Conservation (phyloP, 805 yeast species). For the Kodamaea restingae region DNA sequence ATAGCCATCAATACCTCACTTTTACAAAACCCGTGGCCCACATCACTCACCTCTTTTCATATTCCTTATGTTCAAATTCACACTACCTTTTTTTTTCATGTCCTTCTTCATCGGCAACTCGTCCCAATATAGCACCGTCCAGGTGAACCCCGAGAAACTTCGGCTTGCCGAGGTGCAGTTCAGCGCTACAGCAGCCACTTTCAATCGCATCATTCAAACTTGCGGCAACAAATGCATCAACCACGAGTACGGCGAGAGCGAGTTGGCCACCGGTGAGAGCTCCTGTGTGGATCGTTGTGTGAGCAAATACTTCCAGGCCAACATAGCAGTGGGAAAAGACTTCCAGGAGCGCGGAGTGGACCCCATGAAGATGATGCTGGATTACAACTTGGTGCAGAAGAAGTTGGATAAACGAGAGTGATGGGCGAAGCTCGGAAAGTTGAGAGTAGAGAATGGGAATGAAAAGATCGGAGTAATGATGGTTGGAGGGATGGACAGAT, state of each 20-base stretch:
- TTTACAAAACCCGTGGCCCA: too few species aligned
- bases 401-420: background rate
- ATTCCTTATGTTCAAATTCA: background rate
- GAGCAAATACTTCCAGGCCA: slow-evolving; percentile 73
- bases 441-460: too few species aligned
- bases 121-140: slow-evolving; percentile 39
- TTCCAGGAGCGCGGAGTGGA: slow-evolving; percentile 38
- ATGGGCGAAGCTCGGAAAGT: background rate
- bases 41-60: background rate
- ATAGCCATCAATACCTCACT: too few species aligned
- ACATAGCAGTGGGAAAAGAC: slow-evolving; percentile 55
- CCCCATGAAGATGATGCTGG: slow-evolving; percentile 43
- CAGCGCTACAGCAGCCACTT: slow-evolving; percentile 48
- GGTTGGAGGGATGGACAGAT: too few species aligned
- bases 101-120: slow-evolving; percentile 56
- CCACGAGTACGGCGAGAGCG: slow-evolving; percentile 82
- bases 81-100: slow-evolving; percentile 34
- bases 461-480: too few species aligned
- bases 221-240: slow-evolving; percentile 80
- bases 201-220: slow-evolving; percentile 47
- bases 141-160: slow-evolving; percentile 57
- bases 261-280: slow-evolving; percentile 78
- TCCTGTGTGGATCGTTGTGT: slow-evolving; percentile 86
- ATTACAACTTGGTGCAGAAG: slow-evolving; percentile 27
- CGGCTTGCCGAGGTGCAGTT: slow-evolving; percentile 65